Evolutionary conservation across 129 eudicot genomes (phyloP).

Genomic region (Escallonia rubra): DNA sequence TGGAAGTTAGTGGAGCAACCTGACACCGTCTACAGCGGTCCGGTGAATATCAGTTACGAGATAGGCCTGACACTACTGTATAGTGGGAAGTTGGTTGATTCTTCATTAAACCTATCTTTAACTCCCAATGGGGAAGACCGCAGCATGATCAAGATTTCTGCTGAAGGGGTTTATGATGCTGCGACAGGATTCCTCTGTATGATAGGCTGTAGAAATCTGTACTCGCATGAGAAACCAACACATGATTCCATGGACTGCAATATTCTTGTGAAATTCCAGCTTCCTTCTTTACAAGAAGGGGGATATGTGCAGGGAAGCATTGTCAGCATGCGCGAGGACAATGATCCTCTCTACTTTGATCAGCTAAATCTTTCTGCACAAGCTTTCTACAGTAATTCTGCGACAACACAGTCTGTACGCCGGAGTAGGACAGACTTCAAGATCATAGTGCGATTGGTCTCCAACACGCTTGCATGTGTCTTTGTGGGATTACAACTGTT

Average conservation of each 20-base stretch:
- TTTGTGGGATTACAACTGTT: conserved; percentile 44
- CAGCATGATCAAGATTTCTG: conserved; percentile 33
- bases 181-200: conserved; percentile 54
- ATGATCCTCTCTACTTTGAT: conserved; percentile 51
- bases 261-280: conserved; percentile 40
- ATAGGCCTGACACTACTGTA: conserved; percentile 20
- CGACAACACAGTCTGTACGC: conserved; percentile 35
- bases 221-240: background rate
- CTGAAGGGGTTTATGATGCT: conserved; percentile 72
- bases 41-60: conserved; percentile 43
- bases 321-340: conserved; percentile 38
- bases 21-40: conserved; percentile 4
- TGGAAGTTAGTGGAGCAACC: background rate
- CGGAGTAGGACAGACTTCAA: conserved; percentile 63
- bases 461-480: conserved; percentile 57
- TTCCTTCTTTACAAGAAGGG: conserved; percentile 24
- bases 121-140: background rate
- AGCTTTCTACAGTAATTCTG: conserved; percentile 15
- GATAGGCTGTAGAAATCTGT: conserved; percentile 65
- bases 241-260: conserved; percentile 50
- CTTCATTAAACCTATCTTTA: conserved; percentile 19
- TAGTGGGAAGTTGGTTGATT: background rate
- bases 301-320: conserved; percentile 49
- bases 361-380: conserved; percentile 23
- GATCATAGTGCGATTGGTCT: conserved; percentile 59